Evolutionary conservation across 768 basidiomycete genomes (phyloP).

Genomic region (Lanmaoa rubissima): DNA sequence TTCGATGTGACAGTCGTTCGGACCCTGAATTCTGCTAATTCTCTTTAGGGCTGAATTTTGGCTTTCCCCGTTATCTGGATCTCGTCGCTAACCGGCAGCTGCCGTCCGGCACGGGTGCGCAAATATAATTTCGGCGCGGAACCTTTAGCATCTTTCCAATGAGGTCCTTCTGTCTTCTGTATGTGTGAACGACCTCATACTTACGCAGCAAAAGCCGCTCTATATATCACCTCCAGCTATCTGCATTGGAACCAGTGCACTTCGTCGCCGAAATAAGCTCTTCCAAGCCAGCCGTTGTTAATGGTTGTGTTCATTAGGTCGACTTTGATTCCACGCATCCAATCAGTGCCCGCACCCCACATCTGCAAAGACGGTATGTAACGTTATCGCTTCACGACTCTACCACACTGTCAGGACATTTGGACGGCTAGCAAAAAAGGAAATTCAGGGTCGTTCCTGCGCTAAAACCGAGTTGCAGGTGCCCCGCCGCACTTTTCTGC

Average conservation of each 20-base stretch:
- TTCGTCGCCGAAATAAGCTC: neutral
- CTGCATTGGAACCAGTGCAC: slow-evolving; percentile 1
- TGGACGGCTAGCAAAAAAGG: neutral
- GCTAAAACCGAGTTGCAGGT: neutral
- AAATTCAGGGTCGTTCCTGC: neutral
- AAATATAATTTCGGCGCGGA: slow-evolving; percentile 34
- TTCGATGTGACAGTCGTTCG: slow-evolving; percentile 26
- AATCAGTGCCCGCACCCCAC: slow-evolving; percentile 8
- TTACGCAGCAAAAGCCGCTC: slow-evolving; percentile 9
- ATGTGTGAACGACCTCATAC: slow-evolving; percentile 21
- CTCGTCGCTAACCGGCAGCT: slow-evolving; percentile 29
- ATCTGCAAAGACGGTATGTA: neutral
- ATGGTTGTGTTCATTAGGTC: neutral
- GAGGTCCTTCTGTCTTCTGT: slow-evolving; percentile 5
- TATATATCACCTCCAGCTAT: slow-evolving; percentile 7
- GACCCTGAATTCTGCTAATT: slow-evolving; percentile 34
- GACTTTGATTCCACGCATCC: slow-evolving; percentile 1
- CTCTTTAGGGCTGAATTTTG: slow-evolving; percentile 32
- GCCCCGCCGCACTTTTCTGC: neutral
- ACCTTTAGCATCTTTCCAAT: slow-evolving; percentile 20
- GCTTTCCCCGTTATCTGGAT: slow-evolving; percentile 35
- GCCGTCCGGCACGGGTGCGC: slow-evolving; percentile 28
- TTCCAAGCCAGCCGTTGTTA: neutral
- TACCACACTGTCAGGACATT: neutral
- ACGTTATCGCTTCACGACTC: neutral